Percentiles rank a stretch among this genome's conserved stretches.
Conservation (phyloP, 1,284 basidiomycete genomes). For the Ceraceosorus guamensis region DNA sequence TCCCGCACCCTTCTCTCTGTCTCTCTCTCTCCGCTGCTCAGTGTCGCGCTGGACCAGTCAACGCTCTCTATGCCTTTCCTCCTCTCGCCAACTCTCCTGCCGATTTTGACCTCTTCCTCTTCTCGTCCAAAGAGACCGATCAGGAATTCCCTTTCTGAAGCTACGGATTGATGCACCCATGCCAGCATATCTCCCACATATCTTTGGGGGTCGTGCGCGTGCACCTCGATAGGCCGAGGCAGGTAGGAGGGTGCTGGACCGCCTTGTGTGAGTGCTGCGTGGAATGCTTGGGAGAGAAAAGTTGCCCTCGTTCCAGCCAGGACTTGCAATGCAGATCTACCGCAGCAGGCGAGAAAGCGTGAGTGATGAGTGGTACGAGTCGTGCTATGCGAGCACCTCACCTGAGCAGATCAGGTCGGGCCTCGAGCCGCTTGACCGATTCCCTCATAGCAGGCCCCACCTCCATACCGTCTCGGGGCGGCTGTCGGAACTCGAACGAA, state of each 20-base stretch:
- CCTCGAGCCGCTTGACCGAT: slow-evolving; percentile 63
- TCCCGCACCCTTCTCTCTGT: slow-evolving; percentile 56
- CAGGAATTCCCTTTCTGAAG: slow-evolving; percentile 73
- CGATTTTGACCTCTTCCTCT: slow-evolving; percentile 52
- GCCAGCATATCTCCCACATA: slow-evolving; percentile 98
- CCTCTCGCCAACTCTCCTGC: slow-evolving; percentile 21
- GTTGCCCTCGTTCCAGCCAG: slow-evolving; percentile 75
- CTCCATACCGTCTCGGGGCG: slow-evolving; percentile 56
- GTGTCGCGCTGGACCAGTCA: slow-evolving; percentile 12
- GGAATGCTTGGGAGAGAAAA: slow-evolving; percentile 70
- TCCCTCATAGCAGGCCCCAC: slow-evolving; percentile 66
- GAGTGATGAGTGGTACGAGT: neutral
- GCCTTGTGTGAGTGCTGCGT: slow-evolving; percentile 79
- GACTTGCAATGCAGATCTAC: slow-evolving; percentile 56
- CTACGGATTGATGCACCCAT: slow-evolving; percentile 94
- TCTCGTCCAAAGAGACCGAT: slow-evolving; percentile 21
- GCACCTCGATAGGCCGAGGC: slow-evolving; percentile 88
- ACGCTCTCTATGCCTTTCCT: slow-evolving; percentile 25
- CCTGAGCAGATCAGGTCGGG: slow-evolving; percentile 53
- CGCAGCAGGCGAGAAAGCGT: neutral
- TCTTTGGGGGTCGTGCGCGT: slow-evolving; percentile 90
- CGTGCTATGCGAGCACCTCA: neutral
- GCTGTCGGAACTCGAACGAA: slow-evolving; percentile 72
- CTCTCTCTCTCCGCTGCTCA: neutral
- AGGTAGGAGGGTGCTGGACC: slow-evolving; percentile 66